Base-by-base conservation (phyloP, 2,329 filamentous ascomycete genomes). In the Sporothrix variecibatus region DNA sequence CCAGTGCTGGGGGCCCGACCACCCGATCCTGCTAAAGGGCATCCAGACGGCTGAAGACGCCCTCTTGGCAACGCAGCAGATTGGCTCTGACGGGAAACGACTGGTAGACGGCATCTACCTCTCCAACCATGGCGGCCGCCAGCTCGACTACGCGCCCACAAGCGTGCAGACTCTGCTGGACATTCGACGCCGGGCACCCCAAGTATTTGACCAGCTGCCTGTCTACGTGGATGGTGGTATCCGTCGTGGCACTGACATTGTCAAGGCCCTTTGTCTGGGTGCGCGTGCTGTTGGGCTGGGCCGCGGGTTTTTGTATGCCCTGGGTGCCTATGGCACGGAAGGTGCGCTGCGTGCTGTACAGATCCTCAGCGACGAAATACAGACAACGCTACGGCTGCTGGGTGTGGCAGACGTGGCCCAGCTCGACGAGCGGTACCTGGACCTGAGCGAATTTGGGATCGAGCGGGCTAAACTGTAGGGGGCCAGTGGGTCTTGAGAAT, bases 1-100 rank as follows among this genome's bases (percentile, higher is more conserved):
- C 74, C 82, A 86, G 77, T 80, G 89, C 73, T 92, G 90, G 89
- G 85, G 88, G 75, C 2, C 11, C 26, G 89, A 90, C 0, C 7
- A 64, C n/a, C 80, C 81, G 1, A 53, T 82, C 4, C 78, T 81
- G 26, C 76, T 81, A n/a, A 82, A 82, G 73, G 81, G 81, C 28
- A 76, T 82, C 23, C 79, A 81, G 77, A 76, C 78, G 43, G 78
- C 76, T 20, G 81, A 81, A 65, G 81, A 82, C 74, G 79, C 78
- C 12, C 73, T 69, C 12, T 78, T 84, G 60, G 85, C 85, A 6
- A 79, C 82, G 6, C 80, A 83, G 34, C 78, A 83, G 28, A 15
- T 53, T 11, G 28, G 17, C 3, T 9, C 68, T 15, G 40, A 28
- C n/a, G 68, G 49, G 82, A 17, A 68, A 4, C 43, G 46, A 7